Evolutionary conservation across 495 filamentous ascomycete genomes (phyloP), one percentile per base, ranked within the genome.

Genomic region (Venustampulla echinocandica): DNA sequence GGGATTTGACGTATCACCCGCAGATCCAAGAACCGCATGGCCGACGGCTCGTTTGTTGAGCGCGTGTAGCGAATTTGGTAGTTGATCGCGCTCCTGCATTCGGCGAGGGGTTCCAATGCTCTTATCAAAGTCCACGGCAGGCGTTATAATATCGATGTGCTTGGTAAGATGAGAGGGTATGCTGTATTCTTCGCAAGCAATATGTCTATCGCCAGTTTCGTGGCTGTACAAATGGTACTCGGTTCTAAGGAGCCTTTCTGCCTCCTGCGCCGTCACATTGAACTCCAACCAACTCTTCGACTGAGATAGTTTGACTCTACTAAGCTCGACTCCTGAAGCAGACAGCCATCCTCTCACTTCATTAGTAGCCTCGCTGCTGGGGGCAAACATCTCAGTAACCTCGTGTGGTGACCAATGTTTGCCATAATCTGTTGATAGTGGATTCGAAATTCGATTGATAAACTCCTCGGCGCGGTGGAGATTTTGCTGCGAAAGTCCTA

Each of bases 151-250:
- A 20, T 53, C 54, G 28, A 57, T 54, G 19, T 57, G 50, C 13
- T 51, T 25, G 3, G 36, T 28, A 13, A 57, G 25, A 38, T 54
- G 47, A 1, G 42, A 38, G 2, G 52, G 52, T 6, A 55, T 34
- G 20, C 47, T 50, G 28, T 55, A 57, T 30, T 53, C 47, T 10
- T 50, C 28, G 40, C 46, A 50, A 15, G 54, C 50, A 38, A 54
- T 40, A 18, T 70, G 70, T 19, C 64, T 60, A 20, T 69, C 65
- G 11, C 61, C 65, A 30, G 60, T 64, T 7, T 54, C 46, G 49
- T 82, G 74, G 46, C 73, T 61, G 56, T 80, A 79, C 33, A 74
- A 47, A 48, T 76, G 71, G 53, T 81, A 84, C 47, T 79, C 64
- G 2, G 80, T 75, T 46, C 71, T 63, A 40, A 84, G 70, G 1